Conservation (phyloP, 768 basidiomycete species). For the Paxillus involutus region DNA sequence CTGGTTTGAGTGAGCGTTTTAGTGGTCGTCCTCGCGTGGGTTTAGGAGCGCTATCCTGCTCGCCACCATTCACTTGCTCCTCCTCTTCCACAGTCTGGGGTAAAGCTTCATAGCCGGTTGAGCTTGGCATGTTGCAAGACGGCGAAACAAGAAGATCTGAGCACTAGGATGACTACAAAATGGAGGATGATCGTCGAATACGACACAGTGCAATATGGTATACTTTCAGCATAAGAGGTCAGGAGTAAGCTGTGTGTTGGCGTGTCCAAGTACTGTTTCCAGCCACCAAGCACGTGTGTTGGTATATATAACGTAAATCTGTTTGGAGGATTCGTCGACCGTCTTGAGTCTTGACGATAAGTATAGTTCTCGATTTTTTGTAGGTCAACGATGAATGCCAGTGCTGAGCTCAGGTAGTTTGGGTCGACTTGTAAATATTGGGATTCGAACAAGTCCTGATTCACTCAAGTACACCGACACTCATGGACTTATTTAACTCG, state of each 20-base stretch:
- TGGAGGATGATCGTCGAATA: slow-evolving; percentile 2
- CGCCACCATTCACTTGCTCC: slow-evolving; percentile 35
- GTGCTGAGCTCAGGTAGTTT: too few species aligned
- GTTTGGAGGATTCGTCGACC: background rate
- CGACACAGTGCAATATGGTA: slow-evolving; percentile 15
- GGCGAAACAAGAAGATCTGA: background rate
- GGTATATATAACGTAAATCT: background rate
- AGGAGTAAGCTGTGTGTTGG: background rate
- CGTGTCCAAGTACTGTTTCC: background rate
- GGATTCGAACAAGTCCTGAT: too few species aligned
- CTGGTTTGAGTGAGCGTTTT: slow-evolving; percentile 44
- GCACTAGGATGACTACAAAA: background rate
- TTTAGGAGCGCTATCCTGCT: slow-evolving; percentile 23
- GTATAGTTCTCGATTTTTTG: too few species aligned
- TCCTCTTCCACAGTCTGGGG: slow-evolving; percentile 42
- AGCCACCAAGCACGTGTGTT: too few species aligned
- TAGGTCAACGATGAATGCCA: too few species aligned
- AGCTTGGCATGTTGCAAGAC: slow-evolving; percentile 37
- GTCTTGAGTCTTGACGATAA: too few species aligned
- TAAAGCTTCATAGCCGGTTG: slow-evolving; percentile 47
- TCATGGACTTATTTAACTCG: too few species aligned
- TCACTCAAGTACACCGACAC: too few species aligned
- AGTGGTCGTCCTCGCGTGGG: slow-evolving; percentile 25
- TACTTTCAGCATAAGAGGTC: slow-evolving; percentile 8
- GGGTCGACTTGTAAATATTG: too few species aligned